A percentile compares a stretch with the other conserved stretches of the same genome.
Evolutionary conservation across 257 asterid species (phyloP).

Genomic region (Jacaranda copaia): DNA sequence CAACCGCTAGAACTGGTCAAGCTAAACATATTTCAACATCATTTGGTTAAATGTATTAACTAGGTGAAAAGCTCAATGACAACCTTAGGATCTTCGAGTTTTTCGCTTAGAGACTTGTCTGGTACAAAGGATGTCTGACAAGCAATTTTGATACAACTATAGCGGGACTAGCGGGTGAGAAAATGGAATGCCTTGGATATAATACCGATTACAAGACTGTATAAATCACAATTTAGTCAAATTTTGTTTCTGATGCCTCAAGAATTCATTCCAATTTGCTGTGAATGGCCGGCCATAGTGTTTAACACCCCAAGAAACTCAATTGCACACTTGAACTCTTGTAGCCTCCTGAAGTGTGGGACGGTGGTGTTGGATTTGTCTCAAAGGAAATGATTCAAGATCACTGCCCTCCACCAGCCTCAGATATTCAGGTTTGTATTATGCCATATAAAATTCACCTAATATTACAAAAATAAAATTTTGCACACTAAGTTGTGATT

Average conservation of each 20-base stretch:
- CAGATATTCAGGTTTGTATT: conserved; percentile 77
- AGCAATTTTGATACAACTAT: too few species aligned
- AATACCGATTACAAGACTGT: too few species aligned
- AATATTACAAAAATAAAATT: background rate
- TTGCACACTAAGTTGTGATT: conserved; percentile 26
- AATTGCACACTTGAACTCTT: conserved; percentile 19
- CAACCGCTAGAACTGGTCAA: too few species aligned
- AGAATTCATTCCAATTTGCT: background rate
- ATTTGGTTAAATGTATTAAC: too few species aligned
- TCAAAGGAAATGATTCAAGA: conserved; percentile 89
- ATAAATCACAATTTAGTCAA: background rate
- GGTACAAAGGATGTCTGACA: too few species aligned
- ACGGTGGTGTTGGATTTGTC: conserved; percentile 92
- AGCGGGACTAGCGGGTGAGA: too few species aligned
- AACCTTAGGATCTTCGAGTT: too few species aligned
- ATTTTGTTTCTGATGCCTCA: background rate
- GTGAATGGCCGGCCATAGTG: background rate
- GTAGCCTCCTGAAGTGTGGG: conserved; percentile 93
- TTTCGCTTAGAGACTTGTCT: too few species aligned
- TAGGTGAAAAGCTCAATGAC: too few species aligned
- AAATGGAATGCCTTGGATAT: too few species aligned
- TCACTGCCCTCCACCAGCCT: conserved; percentile 87
- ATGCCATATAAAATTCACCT: background rate
- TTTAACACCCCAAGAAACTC: background rate
- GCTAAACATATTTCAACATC: too few species aligned